phyloP scores from a whole-genome alignment of 495 filamentous ascomycete genomes.

The Cryomyces antarcticus region DNA sequence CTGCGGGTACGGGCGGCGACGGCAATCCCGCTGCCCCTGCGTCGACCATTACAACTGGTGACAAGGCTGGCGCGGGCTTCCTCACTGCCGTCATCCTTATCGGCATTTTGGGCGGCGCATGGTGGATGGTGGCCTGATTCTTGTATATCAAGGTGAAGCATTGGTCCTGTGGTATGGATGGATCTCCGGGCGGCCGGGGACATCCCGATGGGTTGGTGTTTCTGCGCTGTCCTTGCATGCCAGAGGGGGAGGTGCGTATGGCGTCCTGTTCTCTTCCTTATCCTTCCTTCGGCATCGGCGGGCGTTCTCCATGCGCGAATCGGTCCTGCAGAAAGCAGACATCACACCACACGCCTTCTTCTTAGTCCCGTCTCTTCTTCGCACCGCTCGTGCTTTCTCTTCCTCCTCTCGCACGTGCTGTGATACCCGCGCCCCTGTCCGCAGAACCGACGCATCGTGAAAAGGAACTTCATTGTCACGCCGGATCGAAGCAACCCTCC shows the following conservation, averaged over 20 bases:
- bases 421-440: neutral
- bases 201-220: neutral
- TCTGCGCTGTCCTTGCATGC: too few relatives aligned
- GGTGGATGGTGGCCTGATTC: conserved; percentile 17
- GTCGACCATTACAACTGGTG: conserved; percentile 15
- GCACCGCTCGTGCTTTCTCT: too few relatives aligned
- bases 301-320: neutral
- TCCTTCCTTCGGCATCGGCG: neutral
- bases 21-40: conserved; percentile 5
- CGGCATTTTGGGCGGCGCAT: conserved; percentile 15
- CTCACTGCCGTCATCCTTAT: conserved; percentile 17
- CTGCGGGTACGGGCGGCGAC: conserved; percentile 12
- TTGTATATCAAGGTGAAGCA: neutral
- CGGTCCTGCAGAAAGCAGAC: neutral
- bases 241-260: too few relatives aligned
- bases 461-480: conserved; percentile 3
- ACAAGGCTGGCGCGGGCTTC: conserved; percentile 21
- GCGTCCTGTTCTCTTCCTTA: neutral
- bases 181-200: neutral
- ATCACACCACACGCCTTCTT: too few relatives aligned
- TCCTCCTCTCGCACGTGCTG: neutral
- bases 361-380: too few relatives aligned
- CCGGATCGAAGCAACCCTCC: neutral
- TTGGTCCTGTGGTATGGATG: neutral
- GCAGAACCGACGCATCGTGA: neutral